Conservation (phyloP, 1,284 basidiomycete genomes). For the Erythrobasidium hasegawianum region DNA sequence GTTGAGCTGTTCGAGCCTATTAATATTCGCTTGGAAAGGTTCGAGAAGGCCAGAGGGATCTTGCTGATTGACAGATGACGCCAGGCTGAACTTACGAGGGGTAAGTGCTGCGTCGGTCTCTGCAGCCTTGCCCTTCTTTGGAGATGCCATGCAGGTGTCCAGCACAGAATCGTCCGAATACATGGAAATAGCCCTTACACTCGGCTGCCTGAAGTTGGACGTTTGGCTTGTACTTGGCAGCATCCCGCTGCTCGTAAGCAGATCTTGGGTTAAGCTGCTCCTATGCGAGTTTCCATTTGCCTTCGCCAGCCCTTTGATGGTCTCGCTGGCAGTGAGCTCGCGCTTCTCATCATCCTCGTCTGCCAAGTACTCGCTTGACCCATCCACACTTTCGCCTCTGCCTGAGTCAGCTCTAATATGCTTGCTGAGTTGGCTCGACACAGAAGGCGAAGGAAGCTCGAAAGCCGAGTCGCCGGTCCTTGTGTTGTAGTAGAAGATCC, state of each 20-base stretch:
- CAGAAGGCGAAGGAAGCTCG: slow-evolving; percentile 62
- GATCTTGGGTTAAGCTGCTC: too few relatives aligned
- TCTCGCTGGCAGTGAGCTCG: neutral
- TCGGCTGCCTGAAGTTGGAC: neutral
- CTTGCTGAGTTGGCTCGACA: slow-evolving; percentile 4
- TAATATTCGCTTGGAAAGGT: slow-evolving; percentile 1
- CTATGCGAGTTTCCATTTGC: neutral
- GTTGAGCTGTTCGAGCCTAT: neutral
- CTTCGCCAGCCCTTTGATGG: neutral
- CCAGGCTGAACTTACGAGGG: neutral
- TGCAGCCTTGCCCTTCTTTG: neutral
- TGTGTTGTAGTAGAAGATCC: slow-evolving; percentile 93
- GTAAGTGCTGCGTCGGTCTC: neutral
- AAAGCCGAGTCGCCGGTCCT: slow-evolving; percentile 79
- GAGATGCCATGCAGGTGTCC: slow-evolving; percentile 27
- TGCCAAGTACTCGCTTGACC: neutral
- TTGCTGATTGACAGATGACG: neutral
- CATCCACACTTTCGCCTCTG: neutral
- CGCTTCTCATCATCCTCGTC: neutral
- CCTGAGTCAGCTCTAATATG: neutral
- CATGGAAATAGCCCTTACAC: slow-evolving; percentile 46
- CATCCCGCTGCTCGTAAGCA: too few relatives aligned
- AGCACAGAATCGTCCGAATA: slow-evolving; percentile 58
- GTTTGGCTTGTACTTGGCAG: neutral
- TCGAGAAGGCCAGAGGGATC: neutral